A percentile compares a stretch with the other conserved stretches of the same genome.
Evolutionary conservation across 2,329 filamentous ascomycete species (phyloP).

Genomic region (Aspergillus vadensis): DNA sequence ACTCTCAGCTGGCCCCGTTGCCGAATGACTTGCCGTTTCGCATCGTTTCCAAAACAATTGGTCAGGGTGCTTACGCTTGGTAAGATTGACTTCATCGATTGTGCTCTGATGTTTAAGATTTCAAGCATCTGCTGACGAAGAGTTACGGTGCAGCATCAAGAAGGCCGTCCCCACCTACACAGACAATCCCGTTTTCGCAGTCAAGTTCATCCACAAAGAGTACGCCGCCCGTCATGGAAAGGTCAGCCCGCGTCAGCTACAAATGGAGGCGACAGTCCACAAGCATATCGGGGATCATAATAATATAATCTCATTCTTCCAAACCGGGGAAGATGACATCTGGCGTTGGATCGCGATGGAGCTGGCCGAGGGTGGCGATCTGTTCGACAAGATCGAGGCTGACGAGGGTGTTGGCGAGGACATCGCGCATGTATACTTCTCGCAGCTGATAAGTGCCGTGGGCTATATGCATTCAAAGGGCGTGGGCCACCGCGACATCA

Average conservation of each 20-base stretch:
- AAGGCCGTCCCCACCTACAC: constrained; percentile 78
- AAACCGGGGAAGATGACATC: constrained; percentile 76
- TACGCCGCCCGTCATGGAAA: constrained; percentile 89
- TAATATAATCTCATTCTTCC: constrained; percentile 92
- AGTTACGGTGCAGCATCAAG: constrained; percentile 68
- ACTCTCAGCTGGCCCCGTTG: constrained; percentile 88
- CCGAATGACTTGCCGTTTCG: constrained; percentile 85
- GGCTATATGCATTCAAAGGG: constrained; percentile 96
- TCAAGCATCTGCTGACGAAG: constrained; percentile 12
- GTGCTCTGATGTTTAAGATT: background rate
- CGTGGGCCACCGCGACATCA: constrained; percentile 87
- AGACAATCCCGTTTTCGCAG: constrained; percentile 79
- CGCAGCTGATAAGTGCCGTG: constrained; percentile 85
- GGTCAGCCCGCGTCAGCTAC: constrained; percentile 83
- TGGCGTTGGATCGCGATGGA: constrained; percentile 99
- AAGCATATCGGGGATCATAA: constrained; percentile 83
- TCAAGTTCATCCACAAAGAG: constrained; percentile 98
- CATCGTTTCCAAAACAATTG: constrained; percentile 94
- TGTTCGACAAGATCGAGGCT: constrained; percentile 99
- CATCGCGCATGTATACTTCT: constrained; percentile 95
- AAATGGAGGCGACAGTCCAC: constrained; percentile 89
- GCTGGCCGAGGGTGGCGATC: constrained; percentile 87
- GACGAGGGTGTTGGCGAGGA: constrained; percentile 93
- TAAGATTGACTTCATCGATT: constrained; percentile 43
- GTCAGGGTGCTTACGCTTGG: constrained; percentile 96